Evolutionary conservation across 352 stramenopile species (phyloP), one percentile per base, ranked within the genome.

Genomic region (Globisporangium radiosum): DNA sequence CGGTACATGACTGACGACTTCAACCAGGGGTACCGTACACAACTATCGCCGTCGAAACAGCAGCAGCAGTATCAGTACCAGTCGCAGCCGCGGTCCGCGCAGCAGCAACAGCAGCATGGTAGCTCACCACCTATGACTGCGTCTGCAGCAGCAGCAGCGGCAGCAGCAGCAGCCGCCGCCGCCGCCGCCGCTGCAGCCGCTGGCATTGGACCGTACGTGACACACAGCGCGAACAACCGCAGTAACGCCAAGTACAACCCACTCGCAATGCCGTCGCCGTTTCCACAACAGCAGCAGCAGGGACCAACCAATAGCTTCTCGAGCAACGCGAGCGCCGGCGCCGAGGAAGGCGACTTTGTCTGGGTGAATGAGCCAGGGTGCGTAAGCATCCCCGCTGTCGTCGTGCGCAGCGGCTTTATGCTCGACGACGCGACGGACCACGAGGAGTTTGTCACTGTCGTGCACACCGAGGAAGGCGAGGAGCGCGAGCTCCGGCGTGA

Each of bases 391-490:
- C 75, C 81, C 1, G 81, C 81, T 0, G 63, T 87, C 15, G 75
- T 91, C 15, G 75, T 88, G 44, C 81, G 81, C 25, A 76, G 71
- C 19, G 81, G 81, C 0, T 91, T 78, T 45, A 40, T 82, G 11
- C 84, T 78, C 40, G 77, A 89, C 54, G 71, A 77, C n/a, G 70
- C 71, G 14, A 78, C 66, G 19, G 78, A 87, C 25, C 62, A 78
- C 53, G 81, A 91, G 62, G 71, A 89, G 45, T 77, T 83, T 17
- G 73, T 91, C 47, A 82, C 75, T 25, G 73, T 91, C 13, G 80
- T 93, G 9, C 84, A 93, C 66, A 93, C 84, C 8, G 84, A 93
- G 38, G 84, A 93, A 47, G 81, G 81, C 25, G 84, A 93, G 56
- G 84, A 93, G 63, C 78, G 81, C 43, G 81, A 87, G 47, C 74